phyloP scores from a whole-genome alignment of 176 grass and related monocot genomes.

The Chrysopogon serrulatus region DNA sequence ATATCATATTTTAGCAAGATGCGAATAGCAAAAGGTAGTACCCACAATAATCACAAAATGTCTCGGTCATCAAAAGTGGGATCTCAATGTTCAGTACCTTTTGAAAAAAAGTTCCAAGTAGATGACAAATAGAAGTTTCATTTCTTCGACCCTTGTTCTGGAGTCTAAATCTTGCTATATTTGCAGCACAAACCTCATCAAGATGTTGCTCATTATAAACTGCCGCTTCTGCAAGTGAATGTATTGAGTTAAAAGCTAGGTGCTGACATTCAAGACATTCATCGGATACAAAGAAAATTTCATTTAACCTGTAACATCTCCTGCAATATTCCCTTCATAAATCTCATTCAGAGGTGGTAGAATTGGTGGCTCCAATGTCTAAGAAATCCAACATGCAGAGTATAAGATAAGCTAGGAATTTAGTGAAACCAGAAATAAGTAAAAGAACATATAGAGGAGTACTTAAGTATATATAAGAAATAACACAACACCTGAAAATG shows the following conservation, averaged over 20 bases:
- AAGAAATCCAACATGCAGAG: not conserved
- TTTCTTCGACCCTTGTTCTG: conserved; percentile 46
- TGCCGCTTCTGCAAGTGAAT: conserved; percentile 39
- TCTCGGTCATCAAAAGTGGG: conserved; percentile 1
- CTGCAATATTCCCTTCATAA: conserved; percentile 62
- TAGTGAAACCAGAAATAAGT: conserved; percentile 16
- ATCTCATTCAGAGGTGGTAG: conserved; percentile 82
- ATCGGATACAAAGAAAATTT: conserved; percentile 1
- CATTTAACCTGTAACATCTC: conserved; percentile 55
- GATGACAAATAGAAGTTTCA: conserved; percentile 55
- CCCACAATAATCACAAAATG: not conserved
- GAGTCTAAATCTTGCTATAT: conserved; percentile 57
- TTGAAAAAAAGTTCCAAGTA: conserved; percentile 67
- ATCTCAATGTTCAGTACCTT: conserved; percentile 46
- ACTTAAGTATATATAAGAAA: conserved; percentile 20
- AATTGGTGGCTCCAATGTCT: conserved; percentile 80
- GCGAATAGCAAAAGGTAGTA: not conserved
- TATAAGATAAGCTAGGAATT: conserved; percentile 4
- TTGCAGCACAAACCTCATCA: conserved; percentile 59
- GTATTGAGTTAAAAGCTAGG: conserved; percentile 24
- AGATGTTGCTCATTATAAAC: conserved; percentile 40
- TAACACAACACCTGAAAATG: conserved; percentile 95
- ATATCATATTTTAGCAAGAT: not conserved
- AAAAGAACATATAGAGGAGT: not conserved
- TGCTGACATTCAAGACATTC: not conserved